Evolutionary conservation across 2,329 filamentous ascomycete species (phyloP), one percentile per base, ranked within the genome.

Genomic region (Hypoxylon sp.): DNA sequence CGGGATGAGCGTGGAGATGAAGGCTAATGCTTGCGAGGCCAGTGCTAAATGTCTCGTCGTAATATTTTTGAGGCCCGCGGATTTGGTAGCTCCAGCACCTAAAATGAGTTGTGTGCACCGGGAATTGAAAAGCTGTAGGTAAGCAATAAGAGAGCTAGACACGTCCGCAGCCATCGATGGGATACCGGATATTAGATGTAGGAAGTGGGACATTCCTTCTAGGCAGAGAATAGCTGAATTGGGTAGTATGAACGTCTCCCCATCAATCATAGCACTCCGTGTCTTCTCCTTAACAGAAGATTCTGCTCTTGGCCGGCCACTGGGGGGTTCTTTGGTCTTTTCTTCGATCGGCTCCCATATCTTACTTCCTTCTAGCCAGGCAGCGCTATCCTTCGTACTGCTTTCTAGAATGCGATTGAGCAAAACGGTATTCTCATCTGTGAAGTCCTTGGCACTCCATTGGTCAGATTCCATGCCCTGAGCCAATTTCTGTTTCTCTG

Each of bases 101-200:
- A 99, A 84, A 59, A 99, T 97, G 50, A 99, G 82, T 69, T 99
- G 94, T n/a, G 89, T 95, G 50, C 92, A 92, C 13, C 94, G 88
- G 2, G 91, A 97, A 71, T 99, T 97, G 79, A 97, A 99, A 3
- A 96, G 80, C 60, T 94, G 90, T 9, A 97, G 79, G 66, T 95
- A 96, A 15, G 94, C 87, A 30, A 97, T 78, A 7, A 99, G 81
- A 0, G 86, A 87, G 2, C 82, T 77, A 0, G 90, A 89, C 43
- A 97, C 87, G 51, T 97, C 91, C 2, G 86, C 79, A 1, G 91
- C 89, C 84, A 97, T 92, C 54, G 88, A 93, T 1, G 94, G 93
- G 49, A 97, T 93, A 21, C 87, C 87, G 4, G 89, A 81, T 49
- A 93, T 87, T 3, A 99, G 81, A 55, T 89, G 89, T 58, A 96